Base-by-base conservation (phyloP, 148 eudicot genomes). In the Cornus controversa region DNA sequence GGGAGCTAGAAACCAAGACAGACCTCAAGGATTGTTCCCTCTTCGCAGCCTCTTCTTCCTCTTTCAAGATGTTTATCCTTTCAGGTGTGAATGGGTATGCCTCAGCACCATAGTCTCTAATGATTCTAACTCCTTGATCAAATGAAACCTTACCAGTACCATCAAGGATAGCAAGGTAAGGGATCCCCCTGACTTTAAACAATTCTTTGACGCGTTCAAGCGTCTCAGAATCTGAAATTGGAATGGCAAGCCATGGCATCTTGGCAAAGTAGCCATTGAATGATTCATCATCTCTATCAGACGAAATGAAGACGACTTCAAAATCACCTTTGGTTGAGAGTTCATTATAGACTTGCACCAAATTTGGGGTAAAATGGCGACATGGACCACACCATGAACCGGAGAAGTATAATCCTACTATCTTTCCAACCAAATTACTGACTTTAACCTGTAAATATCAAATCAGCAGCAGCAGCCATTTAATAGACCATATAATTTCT, bases 181-280 rank as follows among this genome's bases (percentile, higher is more conserved):
- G 81, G 58, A 79, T 79, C 64, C 77, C 81, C 77, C 31, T 72
- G 57, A 79, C 77, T 67, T 79, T 27, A 18, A 72, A 79, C 22
- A 26, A 36, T 34, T 60, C 29, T 57, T 73, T 54, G 77, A 79
- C 50, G 3, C 27, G 62, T 26, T 54, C 72, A 73, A 72, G 81
- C 0, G 72, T 72, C 62, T 16, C 75, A 50, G 81, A 66, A 67
- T 73, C 77, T 18, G 77, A 72, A 79, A 72, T 66, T 16, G 81
- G 81, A 28, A 79, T 73, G 47, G 81, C 81, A 67, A 73, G 77
- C 81, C 81, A 79, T 7, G 81, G 81, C 81, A 79, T 79, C 57
- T 79, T 73, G 50, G 81, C 66, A 28, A 79, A 79, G 31, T 79
- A 79, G 15, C 37, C 72, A 23, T 72, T 53, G 22, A 79, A 79